phyloP scores from a whole-genome alignment of 352 stramenopile species.

The Globisporangium echinulatum region DNA sequence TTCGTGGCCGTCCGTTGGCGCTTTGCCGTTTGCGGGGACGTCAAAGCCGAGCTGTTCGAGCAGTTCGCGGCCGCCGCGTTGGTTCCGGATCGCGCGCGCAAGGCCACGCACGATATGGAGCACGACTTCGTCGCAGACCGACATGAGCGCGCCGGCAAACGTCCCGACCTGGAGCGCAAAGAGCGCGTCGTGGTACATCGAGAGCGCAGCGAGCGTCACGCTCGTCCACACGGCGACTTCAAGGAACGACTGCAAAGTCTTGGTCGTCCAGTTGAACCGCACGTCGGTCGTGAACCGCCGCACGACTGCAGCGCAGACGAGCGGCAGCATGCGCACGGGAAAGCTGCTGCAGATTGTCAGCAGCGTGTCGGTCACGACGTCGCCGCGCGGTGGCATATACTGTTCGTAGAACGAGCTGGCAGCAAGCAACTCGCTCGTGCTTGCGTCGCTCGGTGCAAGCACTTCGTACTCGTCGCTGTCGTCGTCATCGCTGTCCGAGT shows the following conservation, averaged over 20 bases:
- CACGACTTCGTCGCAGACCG: constrained; percentile 70
- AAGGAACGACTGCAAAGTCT: constrained; percentile 82
- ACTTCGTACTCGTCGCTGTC: constrained; percentile 15
- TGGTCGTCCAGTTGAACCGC: constrained; percentile 75
- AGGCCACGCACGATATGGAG: constrained; percentile 59
- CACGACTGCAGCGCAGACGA: constrained; percentile 44
- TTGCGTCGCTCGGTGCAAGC: constrained; percentile 12
- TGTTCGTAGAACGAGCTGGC: constrained; percentile 46
- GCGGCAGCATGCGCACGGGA: constrained; percentile 38
- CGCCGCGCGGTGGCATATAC: constrained; percentile 40
- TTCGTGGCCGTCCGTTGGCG: constrained; percentile 57
- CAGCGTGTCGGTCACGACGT: constrained; percentile 46
- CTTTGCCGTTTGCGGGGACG: constrained; percentile 60
- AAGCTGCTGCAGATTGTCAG: constrained; percentile 59
- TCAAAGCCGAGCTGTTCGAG: constrained; percentile 65
- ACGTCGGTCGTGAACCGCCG: constrained; percentile 67
- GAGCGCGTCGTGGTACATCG: constrained; percentile 41
- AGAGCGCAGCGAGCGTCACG: constrained; percentile 60
- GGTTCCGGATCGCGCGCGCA: constrained; percentile 64
- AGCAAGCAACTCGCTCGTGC: constrained; percentile 37
- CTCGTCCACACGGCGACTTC: constrained; percentile 67
- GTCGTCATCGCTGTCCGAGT: not conserved
- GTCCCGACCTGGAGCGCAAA: constrained; percentile 62
- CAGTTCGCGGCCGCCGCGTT: constrained; percentile 46
- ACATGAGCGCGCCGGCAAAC: constrained; percentile 76